Evolutionary conservation across 257 asterid species (phyloP).

Genomic region (Leptodermis oblonga): DNA sequence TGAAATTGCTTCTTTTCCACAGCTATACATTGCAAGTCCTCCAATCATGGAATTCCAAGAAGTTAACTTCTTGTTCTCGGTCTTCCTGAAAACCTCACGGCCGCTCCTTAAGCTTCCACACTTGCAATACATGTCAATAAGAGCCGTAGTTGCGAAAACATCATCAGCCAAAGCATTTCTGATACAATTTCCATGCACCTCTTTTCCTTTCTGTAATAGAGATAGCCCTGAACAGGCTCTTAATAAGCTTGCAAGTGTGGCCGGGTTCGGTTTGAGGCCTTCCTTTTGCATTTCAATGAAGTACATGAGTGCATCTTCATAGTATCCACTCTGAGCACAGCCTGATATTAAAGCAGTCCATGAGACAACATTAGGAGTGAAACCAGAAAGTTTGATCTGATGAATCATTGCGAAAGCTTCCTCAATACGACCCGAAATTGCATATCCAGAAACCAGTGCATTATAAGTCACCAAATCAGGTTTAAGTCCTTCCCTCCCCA

Average conservation of each 20-base stretch:
- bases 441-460: constrained; percentile 56
- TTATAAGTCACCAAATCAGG: constrained; percentile 58
- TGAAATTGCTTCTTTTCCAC: constrained; percentile 40
- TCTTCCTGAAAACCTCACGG: constrained; percentile 30
- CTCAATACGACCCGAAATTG: constrained; percentile 30
- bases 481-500: constrained; percentile 40
- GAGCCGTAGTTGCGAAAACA: constrained; percentile 46
- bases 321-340: constrained; percentile 42
- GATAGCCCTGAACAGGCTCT: constrained; percentile 47
- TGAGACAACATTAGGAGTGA: constrained; percentile 47
- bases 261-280: constrained; percentile 45
- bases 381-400: constrained; percentile 37
- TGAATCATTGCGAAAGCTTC: constrained; percentile 44
- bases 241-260: constrained; percentile 49
- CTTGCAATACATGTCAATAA: constrained; percentile 55
- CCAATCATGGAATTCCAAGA: constrained; percentile 61
- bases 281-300: constrained; percentile 44
- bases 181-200: constrained; percentile 38
- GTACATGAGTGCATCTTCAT: constrained; percentile 35
- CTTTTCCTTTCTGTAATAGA: constrained; percentile 51
- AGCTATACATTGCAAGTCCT: constrained; percentile 44
- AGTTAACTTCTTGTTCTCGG: constrained; percentile 35
- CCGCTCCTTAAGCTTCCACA: constrained; percentile 51
- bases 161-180: constrained; percentile 33
- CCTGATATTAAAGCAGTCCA: constrained; percentile 72